These are phyloP conservation scores for Cucumis cinereus DNA, from an alignment of 306 rosid genomes.

Conservation along the genomic window DNA sequence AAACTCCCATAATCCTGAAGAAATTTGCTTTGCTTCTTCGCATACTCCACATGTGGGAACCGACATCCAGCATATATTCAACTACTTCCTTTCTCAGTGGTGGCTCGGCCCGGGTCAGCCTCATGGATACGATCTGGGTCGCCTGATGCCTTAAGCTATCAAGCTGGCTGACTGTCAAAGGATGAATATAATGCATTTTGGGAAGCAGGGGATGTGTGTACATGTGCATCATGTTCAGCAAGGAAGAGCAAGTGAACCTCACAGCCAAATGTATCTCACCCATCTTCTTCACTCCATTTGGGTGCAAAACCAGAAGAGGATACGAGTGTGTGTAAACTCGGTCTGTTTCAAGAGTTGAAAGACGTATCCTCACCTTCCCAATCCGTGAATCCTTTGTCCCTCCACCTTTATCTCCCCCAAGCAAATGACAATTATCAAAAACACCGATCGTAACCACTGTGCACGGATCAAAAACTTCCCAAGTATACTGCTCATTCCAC, in stretches of 20 bases:
- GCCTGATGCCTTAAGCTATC: constrained; percentile 94
- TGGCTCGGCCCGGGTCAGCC: constrained; percentile 87
- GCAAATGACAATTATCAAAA: constrained; percentile 88
- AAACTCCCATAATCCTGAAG: constrained; percentile 81
- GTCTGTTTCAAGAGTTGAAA: constrained; percentile 89
- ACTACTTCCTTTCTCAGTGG: constrained; percentile 86
- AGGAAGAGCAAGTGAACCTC: constrained; percentile 81
- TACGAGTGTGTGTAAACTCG: constrained; percentile 87
- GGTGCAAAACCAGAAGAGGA: constrained; percentile 78
- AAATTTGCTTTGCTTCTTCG: constrained; percentile 95
- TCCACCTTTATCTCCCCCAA: constrained; percentile 64
- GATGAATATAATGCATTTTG: constrained; percentile 89
- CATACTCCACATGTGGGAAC: constrained; percentile 98
- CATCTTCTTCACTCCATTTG: constrained; percentile 91
- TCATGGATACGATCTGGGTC: constrained; percentile 72
- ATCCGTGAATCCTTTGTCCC: constrained; percentile 62
- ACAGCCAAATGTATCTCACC: constrained; percentile 98
- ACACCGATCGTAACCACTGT: constrained; percentile 92
- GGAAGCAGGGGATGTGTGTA: constrained; percentile 86
- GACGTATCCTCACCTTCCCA: constrained; percentile 93
- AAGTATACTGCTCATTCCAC: constrained; percentile 97
- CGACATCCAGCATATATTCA: constrained; percentile 91
- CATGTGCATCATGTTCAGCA: constrained; percentile 98
- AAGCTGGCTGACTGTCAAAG: constrained; percentile 84
- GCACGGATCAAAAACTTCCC: constrained; percentile 98